Percentiles rank a stretch among this genome's conserved stretches.
These are phyloP conservation scores for Harringtonia aguacate DNA, from an alignment of 2,329 filamentous ascomycete genomes.

Conservation along the genomic window DNA sequence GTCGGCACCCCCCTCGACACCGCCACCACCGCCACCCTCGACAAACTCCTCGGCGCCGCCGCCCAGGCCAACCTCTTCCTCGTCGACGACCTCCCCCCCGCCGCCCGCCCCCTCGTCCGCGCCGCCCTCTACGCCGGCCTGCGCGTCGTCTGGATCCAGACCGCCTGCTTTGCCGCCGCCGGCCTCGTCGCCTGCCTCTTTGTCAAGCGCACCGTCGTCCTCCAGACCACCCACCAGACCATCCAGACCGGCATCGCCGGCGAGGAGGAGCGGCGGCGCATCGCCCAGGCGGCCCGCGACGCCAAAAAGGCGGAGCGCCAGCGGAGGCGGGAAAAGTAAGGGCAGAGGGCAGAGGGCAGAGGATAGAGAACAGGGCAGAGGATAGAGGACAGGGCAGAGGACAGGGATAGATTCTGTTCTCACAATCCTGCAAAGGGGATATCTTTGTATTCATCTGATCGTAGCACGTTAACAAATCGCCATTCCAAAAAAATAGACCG, in stretches of 20 bases:
- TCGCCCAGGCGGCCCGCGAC: conserved; percentile 5
- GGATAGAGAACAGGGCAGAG: neutral
- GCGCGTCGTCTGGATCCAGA: conserved; percentile 46
- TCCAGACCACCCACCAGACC: conserved; percentile 44
- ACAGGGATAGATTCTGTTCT: too few species aligned
- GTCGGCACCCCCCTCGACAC: conserved; percentile 2
- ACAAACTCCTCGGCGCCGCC: conserved; percentile 6
- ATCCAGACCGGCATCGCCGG: conserved; percentile 43
- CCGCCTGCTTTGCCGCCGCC: conserved; percentile 34
- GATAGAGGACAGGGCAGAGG: too few species aligned
- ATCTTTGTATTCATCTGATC: too few species aligned
- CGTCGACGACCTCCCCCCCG: conserved; percentile 29
- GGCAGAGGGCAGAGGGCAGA: neutral
- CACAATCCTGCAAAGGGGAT: too few species aligned
- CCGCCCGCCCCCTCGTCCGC: conserved; percentile 31
- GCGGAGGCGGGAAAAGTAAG: neutral
- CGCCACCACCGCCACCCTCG: neutral
- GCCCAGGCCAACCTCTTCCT: conserved; percentile 28
- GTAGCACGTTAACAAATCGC: too few species aligned
- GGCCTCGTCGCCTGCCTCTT: conserved; percentile 37
- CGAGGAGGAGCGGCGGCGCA: conserved; percentile 11
- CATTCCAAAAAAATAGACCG: too few species aligned
- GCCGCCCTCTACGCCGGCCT: conserved; percentile 37
- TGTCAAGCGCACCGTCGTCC: conserved; percentile 30
- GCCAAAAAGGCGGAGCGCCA: neutral